These are phyloP conservation scores for Trametes polyzona DNA, from an alignment of 1,284 basidiomycete species.

Conservation along the genomic window DNA sequence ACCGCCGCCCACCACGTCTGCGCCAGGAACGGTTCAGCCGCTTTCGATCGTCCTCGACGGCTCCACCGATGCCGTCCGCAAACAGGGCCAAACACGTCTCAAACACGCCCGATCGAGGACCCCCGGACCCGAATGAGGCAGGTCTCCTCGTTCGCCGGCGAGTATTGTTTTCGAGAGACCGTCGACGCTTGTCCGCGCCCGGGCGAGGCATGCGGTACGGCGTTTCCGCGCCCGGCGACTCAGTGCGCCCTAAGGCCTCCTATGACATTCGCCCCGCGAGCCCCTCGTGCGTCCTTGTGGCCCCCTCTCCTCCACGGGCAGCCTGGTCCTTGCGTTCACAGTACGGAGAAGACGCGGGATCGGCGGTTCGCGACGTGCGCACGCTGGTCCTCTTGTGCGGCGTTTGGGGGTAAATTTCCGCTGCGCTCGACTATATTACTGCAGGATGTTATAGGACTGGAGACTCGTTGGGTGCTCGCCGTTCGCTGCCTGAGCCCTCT, in stretches of 20 bases:
- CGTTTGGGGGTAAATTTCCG: too few species aligned
- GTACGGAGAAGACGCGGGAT: too few species aligned
- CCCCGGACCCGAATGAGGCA: constrained; percentile 2
- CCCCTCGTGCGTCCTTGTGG: not conserved
- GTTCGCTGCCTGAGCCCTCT: too few species aligned
- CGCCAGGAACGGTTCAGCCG: not conserved
- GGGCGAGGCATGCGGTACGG: not conserved
- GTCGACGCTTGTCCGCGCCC: too few species aligned
- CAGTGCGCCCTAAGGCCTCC: too few species aligned
- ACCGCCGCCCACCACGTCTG: not conserved
- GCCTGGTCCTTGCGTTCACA: too few species aligned
- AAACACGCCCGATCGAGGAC: not conserved
- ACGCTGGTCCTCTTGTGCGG: too few species aligned
- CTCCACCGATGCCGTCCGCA: not conserved
- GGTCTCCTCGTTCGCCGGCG: constrained; percentile 1
- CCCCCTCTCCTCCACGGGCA: not conserved
- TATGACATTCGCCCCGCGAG: too few species aligned
- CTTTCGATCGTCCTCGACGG: not conserved
- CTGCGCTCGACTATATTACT: not conserved
- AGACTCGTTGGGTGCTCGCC: too few species aligned
- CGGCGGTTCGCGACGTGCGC: too few species aligned
- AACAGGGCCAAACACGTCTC: not conserved
- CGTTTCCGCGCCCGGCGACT: not conserved
- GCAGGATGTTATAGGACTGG: too few species aligned
- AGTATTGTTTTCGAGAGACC: not conserved